Conservation (phyloP, 2,329 filamentous ascomycete species). For the Zasmidium angulare region DNA sequence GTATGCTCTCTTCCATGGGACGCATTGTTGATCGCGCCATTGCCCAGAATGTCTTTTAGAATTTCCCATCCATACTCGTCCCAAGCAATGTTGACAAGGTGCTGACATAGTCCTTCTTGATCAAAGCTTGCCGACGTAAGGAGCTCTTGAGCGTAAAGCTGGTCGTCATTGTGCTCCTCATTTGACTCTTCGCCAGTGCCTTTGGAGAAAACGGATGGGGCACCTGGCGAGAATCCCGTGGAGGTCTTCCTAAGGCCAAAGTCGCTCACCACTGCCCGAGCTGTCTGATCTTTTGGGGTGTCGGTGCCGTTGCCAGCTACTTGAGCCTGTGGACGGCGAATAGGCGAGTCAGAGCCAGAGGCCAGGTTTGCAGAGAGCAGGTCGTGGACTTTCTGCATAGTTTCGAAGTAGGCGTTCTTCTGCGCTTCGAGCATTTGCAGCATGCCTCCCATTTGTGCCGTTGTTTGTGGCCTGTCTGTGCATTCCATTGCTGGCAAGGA, state of each 20-base stretch:
- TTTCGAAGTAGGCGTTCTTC: constrained; percentile 7
- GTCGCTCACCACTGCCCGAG: not conserved
- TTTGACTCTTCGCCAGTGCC: constrained; percentile 37
- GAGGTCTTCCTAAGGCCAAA: not conserved
- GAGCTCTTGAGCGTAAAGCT: constrained; percentile 41
- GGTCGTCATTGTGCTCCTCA: constrained; percentile 35
- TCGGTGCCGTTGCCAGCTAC: not conserved
- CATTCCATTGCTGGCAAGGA: not conserved
- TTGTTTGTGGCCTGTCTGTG: not conserved
- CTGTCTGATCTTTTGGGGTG: not conserved
- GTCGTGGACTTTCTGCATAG: constrained; percentile 1
- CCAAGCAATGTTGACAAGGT: constrained; percentile 35
- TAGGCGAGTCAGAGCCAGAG: not conserved
- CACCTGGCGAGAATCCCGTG: not conserved
- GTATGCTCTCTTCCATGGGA: constrained; percentile 44
- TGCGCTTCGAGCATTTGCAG: constrained; percentile 2
- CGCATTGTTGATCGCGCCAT: constrained; percentile 44
- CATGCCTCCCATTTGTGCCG: not conserved
- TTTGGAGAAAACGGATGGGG: not conserved
- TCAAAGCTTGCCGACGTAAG: constrained; percentile 42
- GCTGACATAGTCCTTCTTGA: constrained; percentile 46
- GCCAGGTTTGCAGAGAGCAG: not conserved
- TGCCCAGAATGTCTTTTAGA: constrained; percentile 42
- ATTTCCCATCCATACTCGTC: constrained; percentile 3
- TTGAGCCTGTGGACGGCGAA: not conserved